phyloP scores from a whole-genome alignment of 148 eudicot genomes.

The Drosera capensis region DNA sequence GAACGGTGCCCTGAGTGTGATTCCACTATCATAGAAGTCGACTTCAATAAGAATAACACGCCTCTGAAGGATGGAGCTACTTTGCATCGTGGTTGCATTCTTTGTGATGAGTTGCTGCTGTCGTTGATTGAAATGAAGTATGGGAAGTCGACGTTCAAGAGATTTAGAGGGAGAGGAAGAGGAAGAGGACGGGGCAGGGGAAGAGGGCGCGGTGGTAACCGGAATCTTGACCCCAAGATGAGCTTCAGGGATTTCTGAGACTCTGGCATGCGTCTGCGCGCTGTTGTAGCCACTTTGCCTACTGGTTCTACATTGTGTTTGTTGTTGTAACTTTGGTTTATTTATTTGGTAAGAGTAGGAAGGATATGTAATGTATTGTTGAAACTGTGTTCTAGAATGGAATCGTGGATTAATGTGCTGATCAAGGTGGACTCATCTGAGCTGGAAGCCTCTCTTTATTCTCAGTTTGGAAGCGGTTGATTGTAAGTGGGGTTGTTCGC shows the following conservation, averaged over 20 bases:
- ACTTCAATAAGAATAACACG: conserved; percentile 81
- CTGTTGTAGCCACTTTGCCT: too few relatives aligned
- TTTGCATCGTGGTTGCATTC: conserved; percentile 61
- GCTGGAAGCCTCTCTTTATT: too few relatives aligned
- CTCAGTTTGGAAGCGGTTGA: too few relatives aligned
- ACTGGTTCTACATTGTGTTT: too few relatives aligned
- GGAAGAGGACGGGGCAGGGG: conserved; percentile 60
- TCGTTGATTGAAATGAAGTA: conserved; percentile 83
- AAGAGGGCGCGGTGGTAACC: conserved; percentile 60
- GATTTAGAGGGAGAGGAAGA: conserved; percentile 40
- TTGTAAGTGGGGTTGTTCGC: too few relatives aligned
- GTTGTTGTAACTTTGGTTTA: too few relatives aligned
- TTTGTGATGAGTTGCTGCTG: conserved; percentile 79
- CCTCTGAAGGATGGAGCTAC: conserved; percentile 73
- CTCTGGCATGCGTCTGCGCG: not conserved
- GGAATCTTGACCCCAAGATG: conserved; percentile 59
- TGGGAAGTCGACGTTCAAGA: conserved; percentile 54
- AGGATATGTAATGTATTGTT: too few relatives aligned
- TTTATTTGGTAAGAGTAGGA: too few relatives aligned
- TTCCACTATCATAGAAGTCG: conserved; percentile 66
- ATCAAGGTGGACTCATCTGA: too few relatives aligned
- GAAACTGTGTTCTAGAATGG: too few relatives aligned
- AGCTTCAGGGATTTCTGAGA: conserved; percentile 75
- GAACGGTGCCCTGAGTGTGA: conserved; percentile 80
- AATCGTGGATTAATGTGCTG: too few relatives aligned